Evolutionary conservation across 805 yeast species (phyloP).

Genomic region (Teunomyces stri): DNA sequence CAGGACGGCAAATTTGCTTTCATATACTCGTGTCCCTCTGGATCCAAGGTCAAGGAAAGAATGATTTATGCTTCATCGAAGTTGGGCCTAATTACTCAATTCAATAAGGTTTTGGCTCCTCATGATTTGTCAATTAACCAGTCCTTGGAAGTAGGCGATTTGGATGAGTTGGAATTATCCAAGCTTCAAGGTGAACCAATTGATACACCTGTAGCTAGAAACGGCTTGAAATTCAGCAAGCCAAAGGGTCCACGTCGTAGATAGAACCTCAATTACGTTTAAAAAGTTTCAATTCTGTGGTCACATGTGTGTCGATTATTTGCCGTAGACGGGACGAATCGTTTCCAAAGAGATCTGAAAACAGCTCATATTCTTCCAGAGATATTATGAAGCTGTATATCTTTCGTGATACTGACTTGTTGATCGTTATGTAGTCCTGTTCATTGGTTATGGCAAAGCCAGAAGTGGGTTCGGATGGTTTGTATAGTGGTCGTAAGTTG

Average conservation of each 20-base stretch:
- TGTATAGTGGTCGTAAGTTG: slow-evolving; percentile 48
- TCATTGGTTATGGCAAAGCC: slow-evolving; percentile 24
- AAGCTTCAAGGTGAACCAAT: slow-evolving; percentile 31
- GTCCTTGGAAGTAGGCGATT: slow-evolving; percentile 68
- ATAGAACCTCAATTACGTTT: slow-evolving; percentile 10
- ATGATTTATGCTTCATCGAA: slow-evolving; percentile 90
- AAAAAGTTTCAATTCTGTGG: slow-evolving; percentile 15
- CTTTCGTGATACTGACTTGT: slow-evolving; percentile 59
- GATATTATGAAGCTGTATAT: slow-evolving; percentile 43
- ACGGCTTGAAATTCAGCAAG: slow-evolving; percentile 43
- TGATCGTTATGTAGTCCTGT: slow-evolving; percentile 54
- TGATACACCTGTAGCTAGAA: slow-evolving; percentile 8
- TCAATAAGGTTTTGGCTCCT: slow-evolving; percentile 37
- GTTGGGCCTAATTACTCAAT: slow-evolving; percentile 52
- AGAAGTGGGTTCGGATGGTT: slow-evolving; percentile 28
- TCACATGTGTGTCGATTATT: slow-evolving; percentile 24
- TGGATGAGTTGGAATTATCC: slow-evolving; percentile 60
- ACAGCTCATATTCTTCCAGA: not conserved
- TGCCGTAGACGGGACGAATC: slow-evolving; percentile 15
- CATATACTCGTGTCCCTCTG: slow-evolving; percentile 86
- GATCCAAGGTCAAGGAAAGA: slow-evolving; percentile 83
- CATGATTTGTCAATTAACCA: slow-evolving; percentile 36
- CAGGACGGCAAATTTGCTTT: slow-evolving; percentile 47
- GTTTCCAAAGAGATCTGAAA: slow-evolving; percentile 16
- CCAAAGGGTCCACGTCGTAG: slow-evolving; percentile 70